Base-by-base conservation (phyloP, 192 early-diverging fungal genomes). In the Phlyctochytrium planicorne region DNA sequence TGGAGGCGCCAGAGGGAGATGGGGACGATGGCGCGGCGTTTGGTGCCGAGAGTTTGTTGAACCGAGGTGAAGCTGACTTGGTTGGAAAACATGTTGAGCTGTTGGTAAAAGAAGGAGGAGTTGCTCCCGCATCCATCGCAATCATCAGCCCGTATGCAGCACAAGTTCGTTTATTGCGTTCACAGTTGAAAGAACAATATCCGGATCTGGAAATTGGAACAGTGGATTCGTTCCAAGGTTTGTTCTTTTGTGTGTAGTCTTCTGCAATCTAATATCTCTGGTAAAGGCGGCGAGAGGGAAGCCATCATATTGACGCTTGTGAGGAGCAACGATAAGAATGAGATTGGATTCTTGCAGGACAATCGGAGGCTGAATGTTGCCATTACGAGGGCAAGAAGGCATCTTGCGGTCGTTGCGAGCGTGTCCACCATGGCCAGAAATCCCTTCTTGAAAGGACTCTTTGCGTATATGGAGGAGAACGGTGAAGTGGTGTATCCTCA, bases 71-170 rank as follows among this genome's bases (percentile, higher is more conserved):
- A 76, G 91, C 90, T 1, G 72, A 75, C 0, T 74, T 92, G 1
- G 89, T 85, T 0, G 80, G 72, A 0, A 60, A 75, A 20, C 88
- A 95, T 65, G 78, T 97, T 20, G 70, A 78, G 33, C 52, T 59
- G 10, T 77, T 97, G 52, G 64, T 91, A 14, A n/a, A n/a, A n/a
- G 70, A 56, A 1, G 85, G 88, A 2, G 92, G 92, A 0, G 75
- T 97, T 2, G 12, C 30, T 0, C 50, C 85, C 2, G 65, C 66
- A 0, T 84, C 91, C 20, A 93, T 97, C 69, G 91, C 86, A 4
- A 87, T 97, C 30, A 94, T 95, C 53, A 91, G 91, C 2, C 93
- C 93, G 0, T 97, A 97, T 75, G 83, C 84, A 27, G 91, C 89
- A 0, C 93, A 95, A 68, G 91, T 91, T 3, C 72, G 82, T 12